phyloP scores from a whole-genome alignment of 129 eudicot genomes.

The Oenanthe sinensis region DNA sequence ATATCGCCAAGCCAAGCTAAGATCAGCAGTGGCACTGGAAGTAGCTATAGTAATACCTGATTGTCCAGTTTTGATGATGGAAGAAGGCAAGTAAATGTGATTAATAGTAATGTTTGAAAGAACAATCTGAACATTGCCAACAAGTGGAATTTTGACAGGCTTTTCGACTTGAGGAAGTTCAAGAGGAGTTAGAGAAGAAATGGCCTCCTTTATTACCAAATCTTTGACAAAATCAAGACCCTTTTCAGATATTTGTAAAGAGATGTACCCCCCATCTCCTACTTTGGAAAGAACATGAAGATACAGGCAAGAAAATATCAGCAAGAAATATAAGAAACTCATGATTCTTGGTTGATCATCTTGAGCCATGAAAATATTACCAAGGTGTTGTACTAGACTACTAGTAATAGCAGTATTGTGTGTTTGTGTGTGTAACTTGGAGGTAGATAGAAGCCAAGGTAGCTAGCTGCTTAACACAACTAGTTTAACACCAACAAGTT shows the following conservation, averaged over 20 bases:
- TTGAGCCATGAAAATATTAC: slow-evolving; percentile 16
- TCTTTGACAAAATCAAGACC: slow-evolving; percentile 72
- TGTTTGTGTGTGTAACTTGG: background rate
- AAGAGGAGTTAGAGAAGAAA: slow-evolving; percentile 51
- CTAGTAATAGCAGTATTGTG: background rate
- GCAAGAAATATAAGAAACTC: slow-evolving; percentile 10
- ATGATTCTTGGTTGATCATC: background rate
- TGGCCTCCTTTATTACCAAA: slow-evolving; percentile 42
- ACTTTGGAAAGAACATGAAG: slow-evolving; percentile 23
- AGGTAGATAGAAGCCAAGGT: background rate
- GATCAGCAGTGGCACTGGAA: slow-evolving; percentile 69
- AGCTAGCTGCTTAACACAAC: background rate
- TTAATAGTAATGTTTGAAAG: slow-evolving; percentile 50
- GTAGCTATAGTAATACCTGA: slow-evolving; percentile 55
- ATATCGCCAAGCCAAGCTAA: slow-evolving; percentile 72
- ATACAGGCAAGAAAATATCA: background rate
- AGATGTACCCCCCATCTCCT: slow-evolving; percentile 41
- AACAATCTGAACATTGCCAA: slow-evolving; percentile 58
- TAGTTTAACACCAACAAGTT: background rate
- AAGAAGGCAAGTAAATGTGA: slow-evolving; percentile 39
- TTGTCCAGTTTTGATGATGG: slow-evolving; percentile 51
- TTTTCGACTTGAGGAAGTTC: slow-evolving; percentile 55
- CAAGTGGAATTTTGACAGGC: slow-evolving; percentile 41
- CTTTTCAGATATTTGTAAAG: slow-evolving; percentile 46
- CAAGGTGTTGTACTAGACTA: background rate